A percentile compares a stretch with the other conserved stretches of the same genome.
Evolutionary conservation across 129 eudicot genomes (phyloP).

Genomic region (Tanacetum coccineum): DNA sequence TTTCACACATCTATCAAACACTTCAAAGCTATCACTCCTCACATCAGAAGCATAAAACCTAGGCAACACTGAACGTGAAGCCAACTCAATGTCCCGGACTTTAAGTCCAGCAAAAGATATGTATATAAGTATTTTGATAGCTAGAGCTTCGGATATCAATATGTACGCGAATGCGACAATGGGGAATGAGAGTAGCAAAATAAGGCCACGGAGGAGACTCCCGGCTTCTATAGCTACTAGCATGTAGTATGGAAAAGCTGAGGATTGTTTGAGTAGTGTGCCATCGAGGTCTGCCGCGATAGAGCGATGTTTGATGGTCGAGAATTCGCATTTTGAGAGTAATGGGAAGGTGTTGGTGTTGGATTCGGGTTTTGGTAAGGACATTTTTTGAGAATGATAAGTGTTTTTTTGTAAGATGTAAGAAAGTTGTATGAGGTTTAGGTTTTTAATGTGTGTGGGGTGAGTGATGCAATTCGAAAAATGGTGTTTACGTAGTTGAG

Average conservation of each 20-base stretch:
- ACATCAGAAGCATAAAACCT: constrained; percentile 77
- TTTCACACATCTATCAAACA: constrained; percentile 62
- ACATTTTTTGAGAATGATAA: no score
- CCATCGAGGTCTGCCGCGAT: no score
- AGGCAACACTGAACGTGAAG: constrained; percentile 83
- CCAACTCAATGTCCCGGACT: constrained; percentile 71
- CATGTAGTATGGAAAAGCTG: constrained; percentile 98
- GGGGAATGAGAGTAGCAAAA: constrained; percentile 71
- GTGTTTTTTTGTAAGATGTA: no score
- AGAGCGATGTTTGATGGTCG: no score
- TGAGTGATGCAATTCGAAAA: no score
- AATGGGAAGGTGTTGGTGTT: no score
- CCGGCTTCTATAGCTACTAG: constrained; percentile 96
- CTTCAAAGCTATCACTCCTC: constrained; percentile 66
- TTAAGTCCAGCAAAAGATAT: constrained; percentile 69
- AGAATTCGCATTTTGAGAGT: no score
- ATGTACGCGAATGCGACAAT: constrained; percentile 65
- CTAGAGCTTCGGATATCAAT: constrained; percentile 76
- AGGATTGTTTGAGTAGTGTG: constrained; percentile 63
- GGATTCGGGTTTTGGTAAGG: no score
- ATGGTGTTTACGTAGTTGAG: no score
- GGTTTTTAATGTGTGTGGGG: no score
- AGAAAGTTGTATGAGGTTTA: no score
- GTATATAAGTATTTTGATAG: constrained; percentile 72
- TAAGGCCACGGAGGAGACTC: constrained; percentile 83